Base-by-base conservation (phyloP, 805 yeast genomes). In the Aciculoconidium aculeatum region DNA sequence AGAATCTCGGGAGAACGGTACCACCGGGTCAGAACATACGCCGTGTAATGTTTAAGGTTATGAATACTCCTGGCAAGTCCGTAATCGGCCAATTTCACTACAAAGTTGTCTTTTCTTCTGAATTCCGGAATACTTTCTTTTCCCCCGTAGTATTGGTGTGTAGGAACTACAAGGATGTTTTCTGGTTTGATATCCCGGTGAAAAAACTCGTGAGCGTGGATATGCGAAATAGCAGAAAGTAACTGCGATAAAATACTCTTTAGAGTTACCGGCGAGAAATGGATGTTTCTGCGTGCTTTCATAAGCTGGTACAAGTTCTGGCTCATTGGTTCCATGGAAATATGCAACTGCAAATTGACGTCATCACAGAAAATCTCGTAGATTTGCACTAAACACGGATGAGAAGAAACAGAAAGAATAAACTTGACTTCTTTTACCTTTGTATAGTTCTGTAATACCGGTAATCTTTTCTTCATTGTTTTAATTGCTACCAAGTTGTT, bases 141-240 rank as follows among this genome's bases (percentile, higher is more conserved):
- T 7, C 55, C 41, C 2, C 72, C 72, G 50, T 71, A 80, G 45
- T 70, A 80, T 28, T 66, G 66, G 21, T 58, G 53, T 5, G 80
- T 57, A 13, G 78, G 75, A 20, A 77, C 65, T 4, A 88, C 74
- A 41, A 90, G 68, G 15, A 90, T 80, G 54, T 90, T 90, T 47
- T 90, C 96, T 0, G 98, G 97, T 55, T 90, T 90, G 27, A 90
- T 69, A 61, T 90, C 98, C 34, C 98, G 71, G 53, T 90, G 97
- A 47, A 79, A 79, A 47, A 67, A 84, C 7, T 72, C 70, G 42
- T 67, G 60, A 15, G 55, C 51, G 47, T 85, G 98, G 32, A 90
- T 86, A 53, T 90, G 96, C 33, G 75, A 71, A 16, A 88, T 67
- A 4, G 92, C 98, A 32, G 72, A 66, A 34, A 85, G 60, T 1